Percentiles rank a stretch among this genome's conserved stretches.
Evolutionary conservation across 306 rosid genomes (phyloP).

Genomic region (Quercus berberidifolia): DNA sequence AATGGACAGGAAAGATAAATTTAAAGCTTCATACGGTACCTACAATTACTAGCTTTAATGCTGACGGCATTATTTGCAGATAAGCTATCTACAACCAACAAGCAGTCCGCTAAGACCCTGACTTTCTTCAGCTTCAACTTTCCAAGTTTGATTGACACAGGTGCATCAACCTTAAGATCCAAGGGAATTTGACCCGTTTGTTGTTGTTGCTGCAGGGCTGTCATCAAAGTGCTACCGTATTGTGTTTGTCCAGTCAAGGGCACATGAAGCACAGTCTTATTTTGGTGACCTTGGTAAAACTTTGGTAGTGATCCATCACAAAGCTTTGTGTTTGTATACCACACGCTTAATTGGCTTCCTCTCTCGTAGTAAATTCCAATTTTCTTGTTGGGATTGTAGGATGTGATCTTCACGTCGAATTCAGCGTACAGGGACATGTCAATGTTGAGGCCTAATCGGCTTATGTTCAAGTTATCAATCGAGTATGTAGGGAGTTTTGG

Average conservation of each 20-base stretch:
- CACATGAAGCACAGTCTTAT: slow-evolving; percentile 63
- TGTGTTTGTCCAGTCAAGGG: slow-evolving; percentile 68
- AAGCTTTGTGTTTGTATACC: slow-evolving; percentile 61
- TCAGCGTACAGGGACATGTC: slow-evolving; percentile 71
- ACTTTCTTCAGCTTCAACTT: slow-evolving; percentile 74
- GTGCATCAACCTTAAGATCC: slow-evolving; percentile 67
- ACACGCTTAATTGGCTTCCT: slow-evolving; percentile 72
- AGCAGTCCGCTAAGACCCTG: slow-evolving; percentile 55
- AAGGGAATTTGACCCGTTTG: slow-evolving; percentile 72
- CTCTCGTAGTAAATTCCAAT: slow-evolving; percentile 80
- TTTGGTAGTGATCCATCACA: slow-evolving; percentile 71
- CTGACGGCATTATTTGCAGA: slow-evolving; percentile 61
- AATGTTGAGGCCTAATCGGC: slow-evolving; percentile 55
- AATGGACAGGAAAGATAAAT: neutral
- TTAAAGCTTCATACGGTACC: slow-evolving; percentile 54
- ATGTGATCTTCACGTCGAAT: slow-evolving; percentile 74
- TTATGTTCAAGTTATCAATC: slow-evolving; percentile 52
- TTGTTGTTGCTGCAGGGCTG: slow-evolving; percentile 73
- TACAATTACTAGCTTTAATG: slow-evolving; percentile 82
- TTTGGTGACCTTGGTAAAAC: slow-evolving; percentile 87
- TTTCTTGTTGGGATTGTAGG: slow-evolving; percentile 72
- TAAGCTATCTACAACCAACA: slow-evolving; percentile 75
- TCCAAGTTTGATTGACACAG: slow-evolving; percentile 65
- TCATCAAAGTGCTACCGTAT: slow-evolving; percentile 63
- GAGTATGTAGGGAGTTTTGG: slow-evolving; percentile 87